These are phyloP conservation scores for Mitragyna speciosa DNA, from an alignment of 257 asterid genomes.

Conservation along the genomic window DNA sequence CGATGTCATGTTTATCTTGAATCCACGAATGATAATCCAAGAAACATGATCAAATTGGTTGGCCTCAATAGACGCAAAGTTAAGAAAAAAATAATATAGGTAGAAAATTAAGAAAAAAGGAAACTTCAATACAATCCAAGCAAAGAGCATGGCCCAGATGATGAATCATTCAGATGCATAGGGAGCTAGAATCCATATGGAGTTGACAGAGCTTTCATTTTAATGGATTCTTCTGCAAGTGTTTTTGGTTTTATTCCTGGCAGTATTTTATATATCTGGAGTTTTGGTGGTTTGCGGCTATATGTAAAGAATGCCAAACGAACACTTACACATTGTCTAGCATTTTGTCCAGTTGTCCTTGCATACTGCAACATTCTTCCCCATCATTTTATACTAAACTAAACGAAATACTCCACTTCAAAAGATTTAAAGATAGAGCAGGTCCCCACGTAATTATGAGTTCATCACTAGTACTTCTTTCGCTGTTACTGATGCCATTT, in stretches of 20 bases:
- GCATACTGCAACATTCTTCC: constrained; percentile 56
- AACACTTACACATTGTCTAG: constrained; percentile 38
- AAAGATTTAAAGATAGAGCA: not conserved
- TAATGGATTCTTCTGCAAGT: constrained; percentile 46
- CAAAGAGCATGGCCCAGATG: constrained; percentile 37
- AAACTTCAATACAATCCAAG: constrained; percentile 19
- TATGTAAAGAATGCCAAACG: constrained; percentile 19
- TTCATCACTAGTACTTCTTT: constrained; percentile 35
- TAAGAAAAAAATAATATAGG: not conserved
- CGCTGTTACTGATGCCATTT: constrained; percentile 34
- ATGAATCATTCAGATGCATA: constrained; percentile 40
- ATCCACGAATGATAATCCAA: not conserved
- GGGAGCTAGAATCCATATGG: constrained; percentile 46
- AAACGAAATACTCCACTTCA: not conserved
- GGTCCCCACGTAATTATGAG: constrained; percentile 33
- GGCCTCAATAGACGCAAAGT: not conserved
- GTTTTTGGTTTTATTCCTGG: constrained; percentile 29
- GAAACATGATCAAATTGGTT: not conserved
- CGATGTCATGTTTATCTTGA: constrained; percentile 3
- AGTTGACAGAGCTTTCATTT: constrained; percentile 39
- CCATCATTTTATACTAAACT: constrained; percentile 29
- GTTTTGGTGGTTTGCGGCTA: constrained; percentile 41
- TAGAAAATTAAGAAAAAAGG: not conserved
- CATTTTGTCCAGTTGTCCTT: constrained; percentile 53
- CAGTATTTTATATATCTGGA: constrained; percentile 41